Base-by-base conservation (phyloP, 1,139 yeast species). In the Yamadazyma oceani region DNA sequence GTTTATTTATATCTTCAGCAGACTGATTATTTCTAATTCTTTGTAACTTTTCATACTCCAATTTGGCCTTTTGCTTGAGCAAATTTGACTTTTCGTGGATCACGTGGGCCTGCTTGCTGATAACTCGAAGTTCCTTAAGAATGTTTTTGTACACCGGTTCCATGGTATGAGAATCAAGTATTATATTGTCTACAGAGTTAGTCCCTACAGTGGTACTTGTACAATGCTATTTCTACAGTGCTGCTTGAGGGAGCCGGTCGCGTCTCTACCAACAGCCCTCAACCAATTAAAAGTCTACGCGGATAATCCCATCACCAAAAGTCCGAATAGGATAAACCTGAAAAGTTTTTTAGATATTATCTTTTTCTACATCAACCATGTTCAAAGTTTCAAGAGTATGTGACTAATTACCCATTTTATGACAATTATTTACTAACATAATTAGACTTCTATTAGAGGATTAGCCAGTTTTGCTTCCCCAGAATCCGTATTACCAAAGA, bases 401-500 rank as follows among this genome's bases (percentile, higher is more conserved):
- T 42, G 31, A 17, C 6, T n/a, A 16, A 13, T 19, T 6, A 19
- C 21, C 21, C 21, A 19, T 19, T 5, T 6, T 6, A 19, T 19
- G 8, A 5, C 8, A 19, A 6, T 19, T 8, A 8, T 19, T 19
- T 19, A 19, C 21, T 27, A 27, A 16, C 16, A 27, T 15, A 13
- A 16, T 36, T 41, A 66, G 71, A 49, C 58, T 39, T 52, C 68
- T 32, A 45, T 60, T 44, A 75, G 78, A 64, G 54, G 68, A 42
- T 64, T 73, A 51, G 79, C 80, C 42, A 66, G 78, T 35, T 71
- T 69, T 57, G 66, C 78, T 46, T 61, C 73, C 32, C 72, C 82
- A 41, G 87, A 81, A 59, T 61, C 80, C 45, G 78, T 78, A 46
- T 73, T 84, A 57, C 95, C 96, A 57, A 86, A 86, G 75, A 86